These are phyloP conservation scores for Ulota crispa DNA, from an alignment of 225 moss, liverwort and hornwort genomes.

Conservation along the genomic window DNA sequence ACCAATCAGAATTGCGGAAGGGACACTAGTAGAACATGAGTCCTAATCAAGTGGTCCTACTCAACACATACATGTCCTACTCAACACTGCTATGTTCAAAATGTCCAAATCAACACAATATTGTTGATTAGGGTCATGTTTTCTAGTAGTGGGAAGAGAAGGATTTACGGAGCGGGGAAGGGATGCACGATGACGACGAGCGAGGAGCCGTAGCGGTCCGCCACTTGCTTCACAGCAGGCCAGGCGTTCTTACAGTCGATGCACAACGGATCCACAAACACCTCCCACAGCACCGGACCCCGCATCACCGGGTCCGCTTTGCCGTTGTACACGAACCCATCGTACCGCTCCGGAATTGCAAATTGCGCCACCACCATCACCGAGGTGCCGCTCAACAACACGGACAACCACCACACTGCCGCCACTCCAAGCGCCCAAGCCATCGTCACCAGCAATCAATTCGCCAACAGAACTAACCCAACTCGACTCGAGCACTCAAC, in stretches of 20 bases:
- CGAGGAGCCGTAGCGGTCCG: slow-evolving; percentile 57
- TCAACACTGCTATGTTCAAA: too few species aligned
- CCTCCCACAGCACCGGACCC: slow-evolving; percentile 74
- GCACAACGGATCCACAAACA: slow-evolving; percentile 83
- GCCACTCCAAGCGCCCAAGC: background rate
- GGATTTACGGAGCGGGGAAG: slow-evolving; percentile 91
- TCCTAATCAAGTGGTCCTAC: too few species aligned
- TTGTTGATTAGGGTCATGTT: too few species aligned
- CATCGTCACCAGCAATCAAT: slow-evolving; percentile 2
- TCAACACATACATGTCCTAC: too few species aligned
- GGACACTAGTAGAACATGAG: too few species aligned
- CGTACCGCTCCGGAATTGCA: slow-evolving; percentile 74
- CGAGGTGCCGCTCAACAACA: background rate
- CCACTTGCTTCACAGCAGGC: slow-evolving; percentile 72
- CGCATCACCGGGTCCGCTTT: slow-evolving; percentile 23
- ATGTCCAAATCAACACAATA: too few species aligned
- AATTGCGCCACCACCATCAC: slow-evolving; percentile 41
- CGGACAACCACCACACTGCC: slow-evolving; percentile 14
- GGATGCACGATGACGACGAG: slow-evolving; percentile 74
- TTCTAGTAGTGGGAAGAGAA: too few species aligned
- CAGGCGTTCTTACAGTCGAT: slow-evolving; percentile 77
- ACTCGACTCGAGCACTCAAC: too few species aligned
- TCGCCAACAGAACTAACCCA: too few species aligned
- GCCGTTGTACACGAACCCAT: slow-evolving; percentile 68
- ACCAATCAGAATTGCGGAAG: background rate